A percentile compares a stretch with the other conserved stretches of the same genome.
phyloP scores from a whole-genome alignment of 768 basidiomycete species.

The Tricholoma saponaceum region DNA sequence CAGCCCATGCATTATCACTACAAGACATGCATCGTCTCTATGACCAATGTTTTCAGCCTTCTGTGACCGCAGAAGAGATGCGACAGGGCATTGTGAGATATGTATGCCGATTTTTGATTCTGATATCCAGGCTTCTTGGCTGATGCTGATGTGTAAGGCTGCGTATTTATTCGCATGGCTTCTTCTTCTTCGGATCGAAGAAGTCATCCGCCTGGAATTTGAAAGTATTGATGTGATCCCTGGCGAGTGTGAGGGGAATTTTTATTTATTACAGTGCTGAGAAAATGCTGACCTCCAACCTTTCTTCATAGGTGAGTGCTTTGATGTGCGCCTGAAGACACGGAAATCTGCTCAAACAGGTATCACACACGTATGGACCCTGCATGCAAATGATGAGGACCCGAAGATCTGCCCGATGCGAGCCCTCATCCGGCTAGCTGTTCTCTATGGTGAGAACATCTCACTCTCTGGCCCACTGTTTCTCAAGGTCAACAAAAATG shows the following conservation, averaged over 20 bases:
- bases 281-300: neutral
- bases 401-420: neutral
- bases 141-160: constrained; percentile 4
- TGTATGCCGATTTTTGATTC: neutral
- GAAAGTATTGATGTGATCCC: constrained; percentile 14
- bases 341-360: neutral
- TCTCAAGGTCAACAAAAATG: constrained; percentile 6
- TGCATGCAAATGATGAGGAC: neutral
- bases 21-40: constrained; percentile 16
- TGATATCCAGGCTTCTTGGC: neutral
- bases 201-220: constrained; percentile 11
- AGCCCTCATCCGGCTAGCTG: neutral
- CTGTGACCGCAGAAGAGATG: neutral
- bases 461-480: constrained; percentile 8
- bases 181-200: constrained; percentile 13
- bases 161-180: constrained; percentile 17
- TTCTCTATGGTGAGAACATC: constrained; percentile 1
- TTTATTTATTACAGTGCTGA: too few species aligned
- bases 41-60: constrained; percentile 8
- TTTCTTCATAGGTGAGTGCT: neutral
- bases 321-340: neutral
- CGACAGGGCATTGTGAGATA: constrained; percentile 1
- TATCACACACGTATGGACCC: neutral
- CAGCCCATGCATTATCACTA: constrained; percentile 13
- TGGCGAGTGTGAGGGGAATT: neutral